phyloP scores from a whole-genome alignment of 257 asterid species.

The Solanum appendiculatum region DNA sequence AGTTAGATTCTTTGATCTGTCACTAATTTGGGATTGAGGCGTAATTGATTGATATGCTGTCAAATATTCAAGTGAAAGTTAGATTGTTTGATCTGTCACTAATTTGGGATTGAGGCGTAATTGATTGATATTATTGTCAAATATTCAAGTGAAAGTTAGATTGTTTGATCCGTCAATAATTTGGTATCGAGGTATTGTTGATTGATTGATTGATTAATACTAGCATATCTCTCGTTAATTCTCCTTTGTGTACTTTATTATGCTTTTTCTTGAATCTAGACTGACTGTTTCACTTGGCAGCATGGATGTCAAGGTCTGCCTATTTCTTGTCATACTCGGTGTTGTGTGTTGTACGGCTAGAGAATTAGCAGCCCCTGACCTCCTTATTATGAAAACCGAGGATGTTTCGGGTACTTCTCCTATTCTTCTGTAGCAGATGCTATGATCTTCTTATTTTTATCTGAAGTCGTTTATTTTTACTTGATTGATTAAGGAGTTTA shows the following conservation, averaged over 20 bases:
- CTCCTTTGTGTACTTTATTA: not conserved
- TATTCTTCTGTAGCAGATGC: not conserved
- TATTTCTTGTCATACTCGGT: conserved; percentile 33
- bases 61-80: not conserved
- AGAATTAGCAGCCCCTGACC: conserved; percentile 31
- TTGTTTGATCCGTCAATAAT: not conserved
- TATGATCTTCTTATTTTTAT: not conserved
- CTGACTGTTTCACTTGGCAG: conserved; percentile 25
- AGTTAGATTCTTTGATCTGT: not conserved
- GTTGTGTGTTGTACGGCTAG: conserved; percentile 50
- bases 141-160: not conserved
- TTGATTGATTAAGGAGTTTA: not conserved
- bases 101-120: not conserved
- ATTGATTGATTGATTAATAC: not conserved
- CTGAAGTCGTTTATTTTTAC: not conserved
- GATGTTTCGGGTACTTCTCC: conserved; percentile 28
- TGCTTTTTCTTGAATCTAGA: not conserved
- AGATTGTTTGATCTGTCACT: not conserved
- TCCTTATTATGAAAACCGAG: not conserved
- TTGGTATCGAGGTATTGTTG: not conserved
- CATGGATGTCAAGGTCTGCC: conserved; percentile 57
- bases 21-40: not conserved
- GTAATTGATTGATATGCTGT: not conserved
- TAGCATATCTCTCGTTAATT: not conserved
- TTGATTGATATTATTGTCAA: not conserved